Percentiles rank a stretch among this genome's conserved stretches.
Conservation (phyloP, 805 yeast species). For the Saturnispora galanensis region DNA sequence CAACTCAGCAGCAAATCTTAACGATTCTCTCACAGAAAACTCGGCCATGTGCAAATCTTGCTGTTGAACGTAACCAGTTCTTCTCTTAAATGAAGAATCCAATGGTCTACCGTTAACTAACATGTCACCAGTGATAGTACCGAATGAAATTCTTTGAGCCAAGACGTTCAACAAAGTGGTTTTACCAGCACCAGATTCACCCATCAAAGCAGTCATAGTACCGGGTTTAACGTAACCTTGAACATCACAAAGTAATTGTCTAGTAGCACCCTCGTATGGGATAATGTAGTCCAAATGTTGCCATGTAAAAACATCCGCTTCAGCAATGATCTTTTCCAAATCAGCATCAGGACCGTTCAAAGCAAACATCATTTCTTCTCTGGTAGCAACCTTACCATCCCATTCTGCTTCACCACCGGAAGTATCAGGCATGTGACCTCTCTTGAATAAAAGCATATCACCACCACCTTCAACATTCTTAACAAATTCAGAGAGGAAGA, state of each 20-base stretch:
- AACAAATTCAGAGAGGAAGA: constrained; percentile 26
- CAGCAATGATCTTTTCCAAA: constrained; percentile 30
- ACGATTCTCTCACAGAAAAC: constrained; percentile 42
- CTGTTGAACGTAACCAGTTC: constrained; percentile 48
- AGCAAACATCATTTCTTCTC: constrained; percentile 23
- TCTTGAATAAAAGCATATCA: constrained; percentile 33
- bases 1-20: constrained; percentile 40
- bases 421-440: constrained; percentile 29
- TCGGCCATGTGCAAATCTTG: constrained; percentile 44
- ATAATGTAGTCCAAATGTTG: constrained; percentile 48
- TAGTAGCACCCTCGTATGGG: constrained; percentile 34
- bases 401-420: constrained; percentile 27
- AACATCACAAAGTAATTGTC: constrained; percentile 33
- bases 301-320: constrained; percentile 56
- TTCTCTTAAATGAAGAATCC: constrained; percentile 40
- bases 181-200: constrained; percentile 56
- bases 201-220: constrained; percentile 51
- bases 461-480: constrained; percentile 25
- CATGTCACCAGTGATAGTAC: constrained; percentile 48
- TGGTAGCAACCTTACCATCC: constrained; percentile 32
- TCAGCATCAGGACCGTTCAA: constrained; percentile 25
- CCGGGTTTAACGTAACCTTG: constrained; percentile 43
- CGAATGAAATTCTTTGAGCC: constrained; percentile 42
- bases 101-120: constrained; percentile 43
- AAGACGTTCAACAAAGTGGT: constrained; percentile 45